These are phyloP conservation scores for Malus sylvestris DNA, from an alignment of 306 rosid genomes.

Conservation along the genomic window DNA sequence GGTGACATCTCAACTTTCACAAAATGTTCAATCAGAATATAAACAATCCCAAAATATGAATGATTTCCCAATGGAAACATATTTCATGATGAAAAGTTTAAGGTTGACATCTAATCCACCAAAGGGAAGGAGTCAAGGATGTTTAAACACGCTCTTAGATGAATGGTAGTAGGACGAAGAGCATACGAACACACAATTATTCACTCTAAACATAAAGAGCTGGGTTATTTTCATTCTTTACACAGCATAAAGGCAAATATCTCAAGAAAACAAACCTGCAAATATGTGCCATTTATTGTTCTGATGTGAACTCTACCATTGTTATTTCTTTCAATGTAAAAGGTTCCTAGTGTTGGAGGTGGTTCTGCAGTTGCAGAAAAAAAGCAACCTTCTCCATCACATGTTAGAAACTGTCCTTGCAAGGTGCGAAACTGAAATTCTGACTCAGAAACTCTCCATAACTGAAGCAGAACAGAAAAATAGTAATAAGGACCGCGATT, in stretches of 20 bases:
- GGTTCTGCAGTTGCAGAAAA: constrained; percentile 55
- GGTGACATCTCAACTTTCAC: not conserved
- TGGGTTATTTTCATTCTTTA: not conserved
- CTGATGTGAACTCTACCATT: constrained; percentile 59
- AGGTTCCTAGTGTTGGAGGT: constrained; percentile 50
- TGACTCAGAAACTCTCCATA: constrained; percentile 73
- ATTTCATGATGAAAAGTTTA: not conserved
- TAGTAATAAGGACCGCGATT: not conserved
- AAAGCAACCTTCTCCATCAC: constrained; percentile 52
- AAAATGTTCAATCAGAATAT: not conserved
- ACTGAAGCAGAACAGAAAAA: constrained; percentile 34
- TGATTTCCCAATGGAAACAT: not conserved
- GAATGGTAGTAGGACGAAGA: not conserved
- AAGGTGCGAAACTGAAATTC: constrained; percentile 62
- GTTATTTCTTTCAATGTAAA: constrained; percentile 46
- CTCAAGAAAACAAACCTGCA: constrained; percentile 49
- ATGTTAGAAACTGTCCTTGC: constrained; percentile 68
- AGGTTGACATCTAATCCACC: not conserved
- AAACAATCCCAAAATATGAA: not conserved
- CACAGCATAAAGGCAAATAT: constrained; percentile 4
- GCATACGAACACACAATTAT: not conserved
- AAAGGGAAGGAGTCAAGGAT: not conserved
- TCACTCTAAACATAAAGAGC: not conserved
- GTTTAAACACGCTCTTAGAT: not conserved
- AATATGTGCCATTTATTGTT: constrained; percentile 44